phyloP scores from a whole-genome alignment of 768 basidiomycete genomes.

The Tylopilus felleus region DNA sequence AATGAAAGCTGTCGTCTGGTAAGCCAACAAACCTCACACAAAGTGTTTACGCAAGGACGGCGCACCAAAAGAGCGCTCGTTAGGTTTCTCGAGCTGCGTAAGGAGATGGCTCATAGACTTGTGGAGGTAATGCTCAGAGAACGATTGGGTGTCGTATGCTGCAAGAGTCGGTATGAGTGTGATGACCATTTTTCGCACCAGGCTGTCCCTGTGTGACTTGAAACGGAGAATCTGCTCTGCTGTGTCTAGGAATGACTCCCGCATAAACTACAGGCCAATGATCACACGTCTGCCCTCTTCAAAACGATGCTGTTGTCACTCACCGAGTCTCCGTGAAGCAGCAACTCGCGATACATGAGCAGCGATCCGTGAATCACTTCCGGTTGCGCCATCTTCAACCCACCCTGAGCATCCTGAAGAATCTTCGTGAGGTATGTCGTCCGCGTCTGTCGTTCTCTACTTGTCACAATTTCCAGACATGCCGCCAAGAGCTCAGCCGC shows the following conservation, averaged over 20 bases:
- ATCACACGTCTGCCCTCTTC: neutral
- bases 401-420: constrained; percentile 82
- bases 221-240: constrained; percentile 90
- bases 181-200: constrained; percentile 92
- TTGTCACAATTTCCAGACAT: constrained; percentile 83
- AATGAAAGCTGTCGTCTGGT: constrained; percentile 66
- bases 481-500: constrained; percentile 92
- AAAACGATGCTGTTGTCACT: constrained; percentile 25
- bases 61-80: constrained; percentile 82
- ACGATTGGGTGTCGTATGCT: constrained; percentile 89
- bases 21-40: neutral
- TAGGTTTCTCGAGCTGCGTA: constrained; percentile 82
- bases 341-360: constrained; percentile 84
- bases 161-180: constrained; percentile 94
- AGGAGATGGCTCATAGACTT: constrained; percentile 92
- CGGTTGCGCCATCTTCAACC: constrained; percentile 73
- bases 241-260: constrained; percentile 78
- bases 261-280: constrained; percentile 67
- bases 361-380: constrained; percentile 93
- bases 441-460: constrained; percentile 63
- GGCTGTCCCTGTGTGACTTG: constrained; percentile 79
- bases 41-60: constrained; percentile 11
- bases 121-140: constrained; percentile 87
- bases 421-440: constrained; percentile 74
- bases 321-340: constrained; percentile 94